These are phyloP conservation scores for Penicillium sp. DNA, from an alignment of 2,329 filamentous ascomycete species.

Conservation along the genomic window DNA sequence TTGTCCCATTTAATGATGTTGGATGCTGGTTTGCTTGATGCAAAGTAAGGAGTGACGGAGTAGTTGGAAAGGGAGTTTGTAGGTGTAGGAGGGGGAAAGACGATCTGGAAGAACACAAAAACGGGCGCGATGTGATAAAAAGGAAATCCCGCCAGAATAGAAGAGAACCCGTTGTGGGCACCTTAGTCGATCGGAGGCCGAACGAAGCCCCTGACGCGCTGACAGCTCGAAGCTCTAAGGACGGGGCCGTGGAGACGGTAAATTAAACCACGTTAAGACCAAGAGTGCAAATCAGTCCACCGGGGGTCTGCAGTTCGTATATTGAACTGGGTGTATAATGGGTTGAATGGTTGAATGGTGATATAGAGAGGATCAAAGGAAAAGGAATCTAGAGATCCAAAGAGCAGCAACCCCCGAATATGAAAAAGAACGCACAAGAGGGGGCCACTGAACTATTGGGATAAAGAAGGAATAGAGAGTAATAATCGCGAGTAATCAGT, in stretches of 20 bases:
- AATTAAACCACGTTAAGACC: constrained; percentile 27
- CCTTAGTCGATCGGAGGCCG: constrained; percentile 26
- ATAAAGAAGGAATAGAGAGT: background rate
- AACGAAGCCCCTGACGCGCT: constrained; percentile 36
- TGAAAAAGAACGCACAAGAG: background rate
- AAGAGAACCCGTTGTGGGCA: constrained; percentile 37
- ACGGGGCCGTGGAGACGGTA: constrained; percentile 26
- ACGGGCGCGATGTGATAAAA: constrained; percentile 30
- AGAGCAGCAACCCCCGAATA: background rate
- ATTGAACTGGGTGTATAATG: background rate
- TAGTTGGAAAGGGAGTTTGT: constrained; percentile 19
- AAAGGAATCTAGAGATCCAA: background rate
- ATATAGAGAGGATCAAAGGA: background rate
- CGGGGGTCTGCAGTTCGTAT: constrained; percentile 1
- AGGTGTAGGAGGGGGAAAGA: constrained; percentile 17
- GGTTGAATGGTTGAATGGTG: background rate
- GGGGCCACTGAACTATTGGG: background rate
- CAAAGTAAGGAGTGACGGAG: constrained; percentile 24
- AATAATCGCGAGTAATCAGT: background rate
- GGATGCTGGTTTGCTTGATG: background rate
- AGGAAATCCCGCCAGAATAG: constrained; percentile 34
- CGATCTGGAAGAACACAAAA: constrained; percentile 21
- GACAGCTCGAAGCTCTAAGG: constrained; percentile 34
- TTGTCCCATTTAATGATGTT: constrained; percentile 26
- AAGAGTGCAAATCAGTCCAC: constrained; percentile 26